Conservation (phyloP, 257 asterid species). For the Capsicum rhomboideum region DNA sequence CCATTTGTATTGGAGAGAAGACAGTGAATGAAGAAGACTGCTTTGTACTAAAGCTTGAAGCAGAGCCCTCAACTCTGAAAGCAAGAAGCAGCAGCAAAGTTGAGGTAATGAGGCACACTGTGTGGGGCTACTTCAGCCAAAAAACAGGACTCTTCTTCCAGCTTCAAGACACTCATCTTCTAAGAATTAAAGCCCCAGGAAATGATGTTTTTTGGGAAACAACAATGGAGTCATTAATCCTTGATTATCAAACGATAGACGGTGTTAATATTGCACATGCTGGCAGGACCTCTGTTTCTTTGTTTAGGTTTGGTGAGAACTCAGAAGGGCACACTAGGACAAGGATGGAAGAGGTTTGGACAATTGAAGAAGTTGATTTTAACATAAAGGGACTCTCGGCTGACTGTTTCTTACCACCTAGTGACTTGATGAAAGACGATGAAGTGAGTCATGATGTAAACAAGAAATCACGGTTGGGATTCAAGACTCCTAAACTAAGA, state of each 20-base stretch:
- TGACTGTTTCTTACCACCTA: conserved; percentile 28
- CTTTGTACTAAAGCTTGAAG: conserved; percentile 30
- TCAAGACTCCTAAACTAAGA: background rate
- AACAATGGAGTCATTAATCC: conserved; percentile 12
- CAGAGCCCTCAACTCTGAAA: conserved; percentile 7
- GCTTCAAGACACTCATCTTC: conserved; percentile 27
- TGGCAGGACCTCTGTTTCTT: conserved; percentile 25
- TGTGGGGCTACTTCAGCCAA: conserved; percentile 18
- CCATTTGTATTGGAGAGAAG: conserved; percentile 37
- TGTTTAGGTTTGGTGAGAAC: conserved; percentile 9
- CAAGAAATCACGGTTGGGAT: background rate
- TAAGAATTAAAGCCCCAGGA: conserved; percentile 11
- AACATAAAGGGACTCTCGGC: conserved; percentile 24
- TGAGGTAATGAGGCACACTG: conserved; percentile 29
- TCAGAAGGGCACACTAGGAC: background rate
- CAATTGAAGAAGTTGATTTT: conserved; percentile 36
- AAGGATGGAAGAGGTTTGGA: conserved; percentile 4
- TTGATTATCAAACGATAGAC: conserved; percentile 24
- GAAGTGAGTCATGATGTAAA: background rate
- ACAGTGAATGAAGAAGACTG: conserved; percentile 27
- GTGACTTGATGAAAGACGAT: conserved; percentile 7
- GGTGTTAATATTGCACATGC: conserved; percentile 38
- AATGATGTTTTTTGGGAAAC: conserved; percentile 4
- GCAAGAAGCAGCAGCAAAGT: conserved; percentile 25
- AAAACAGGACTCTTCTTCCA: conserved; percentile 28